These are phyloP conservation scores for Penicillium sp. DNA, from an alignment of 2,329 filamentous ascomycete species.

Conservation along the genomic window DNA sequence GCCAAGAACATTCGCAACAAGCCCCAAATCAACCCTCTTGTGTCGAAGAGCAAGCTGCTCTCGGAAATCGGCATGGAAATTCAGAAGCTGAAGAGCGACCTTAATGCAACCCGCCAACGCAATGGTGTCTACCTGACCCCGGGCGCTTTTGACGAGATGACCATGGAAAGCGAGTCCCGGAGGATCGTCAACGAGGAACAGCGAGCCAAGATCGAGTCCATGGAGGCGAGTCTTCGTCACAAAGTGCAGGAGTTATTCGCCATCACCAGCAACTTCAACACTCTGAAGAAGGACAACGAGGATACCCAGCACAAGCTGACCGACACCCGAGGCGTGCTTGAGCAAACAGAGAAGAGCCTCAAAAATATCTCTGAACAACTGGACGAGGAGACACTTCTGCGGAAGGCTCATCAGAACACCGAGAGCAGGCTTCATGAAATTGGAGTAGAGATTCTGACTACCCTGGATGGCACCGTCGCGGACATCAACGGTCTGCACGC, in stretches of 20 bases:
- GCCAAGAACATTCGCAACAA: slow-evolving; percentile 99
- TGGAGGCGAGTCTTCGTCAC: slow-evolving; percentile 84
- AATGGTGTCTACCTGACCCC: slow-evolving; percentile 93
- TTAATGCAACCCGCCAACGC: slow-evolving; percentile 85
- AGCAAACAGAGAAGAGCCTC: slow-evolving; percentile 82
- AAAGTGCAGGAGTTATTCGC: slow-evolving; percentile 90
- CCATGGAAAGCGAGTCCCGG: slow-evolving; percentile 83
- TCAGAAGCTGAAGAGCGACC: slow-evolving; percentile 86
- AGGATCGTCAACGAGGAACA: slow-evolving; percentile 91
- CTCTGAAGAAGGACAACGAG: slow-evolving; percentile 85
- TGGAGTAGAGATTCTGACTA: slow-evolving; percentile 71
- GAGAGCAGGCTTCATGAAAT: slow-evolving; percentile 71
- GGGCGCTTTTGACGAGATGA: slow-evolving; percentile 86
- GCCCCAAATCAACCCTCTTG: slow-evolving; percentile 85
- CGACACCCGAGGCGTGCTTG: slow-evolving; percentile 73
- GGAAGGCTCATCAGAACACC: slow-evolving; percentile 80
- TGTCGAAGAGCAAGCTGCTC: slow-evolving; percentile 89
- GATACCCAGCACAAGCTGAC: slow-evolving; percentile 66
- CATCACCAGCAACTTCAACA: slow-evolving; percentile 80
- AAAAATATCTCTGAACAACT: slow-evolving; percentile 70
- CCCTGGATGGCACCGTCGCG: slow-evolving; percentile 68
- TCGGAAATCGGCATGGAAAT: slow-evolving; percentile 89
- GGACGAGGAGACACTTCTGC: slow-evolving; percentile 71
- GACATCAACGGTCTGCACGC: slow-evolving; percentile 79
- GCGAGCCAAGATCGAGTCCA: slow-evolving; percentile 81